Evolutionary conservation across 2,329 filamentous ascomycete genomes (phyloP).

Genomic region (Aspergillus eucalypticola): DNA sequence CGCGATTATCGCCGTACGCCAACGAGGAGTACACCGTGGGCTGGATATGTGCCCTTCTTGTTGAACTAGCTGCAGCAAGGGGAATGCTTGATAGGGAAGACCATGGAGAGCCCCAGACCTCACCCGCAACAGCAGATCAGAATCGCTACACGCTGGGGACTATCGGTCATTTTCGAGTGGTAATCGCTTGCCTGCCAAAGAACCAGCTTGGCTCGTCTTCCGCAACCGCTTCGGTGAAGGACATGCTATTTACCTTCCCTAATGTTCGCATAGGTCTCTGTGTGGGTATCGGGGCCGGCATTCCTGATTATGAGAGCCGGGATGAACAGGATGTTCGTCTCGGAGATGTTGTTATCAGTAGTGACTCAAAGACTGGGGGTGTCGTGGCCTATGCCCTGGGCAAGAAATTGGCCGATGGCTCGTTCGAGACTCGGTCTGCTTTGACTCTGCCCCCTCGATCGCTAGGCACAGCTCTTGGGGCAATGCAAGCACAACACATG

Average conservation of each 20-base stretch:
- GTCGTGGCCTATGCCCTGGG: not conserved
- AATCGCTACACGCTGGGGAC: not conserved
- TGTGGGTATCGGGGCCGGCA: conserved; percentile 4
- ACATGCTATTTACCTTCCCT: not conserved
- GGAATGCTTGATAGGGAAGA: not conserved
- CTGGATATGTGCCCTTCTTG: not conserved
- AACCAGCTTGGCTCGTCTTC: not conserved
- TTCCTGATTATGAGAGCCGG: not conserved
- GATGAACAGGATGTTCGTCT: not conserved
- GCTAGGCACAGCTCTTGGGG: not conserved
- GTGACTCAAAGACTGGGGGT: not conserved
- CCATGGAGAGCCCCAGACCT: not conserved
- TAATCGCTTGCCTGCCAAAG: not conserved
- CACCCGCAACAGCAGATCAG: not conserved
- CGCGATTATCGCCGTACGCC: too few species aligned
- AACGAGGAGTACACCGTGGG: not conserved
- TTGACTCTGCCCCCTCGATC: not conserved
- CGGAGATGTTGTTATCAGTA: conserved; percentile 8
- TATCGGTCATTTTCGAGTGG: not conserved
- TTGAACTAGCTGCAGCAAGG: not conserved
- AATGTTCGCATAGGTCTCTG: not conserved
- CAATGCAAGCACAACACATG: not conserved
- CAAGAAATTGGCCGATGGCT: not conserved
- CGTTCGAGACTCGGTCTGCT: not conserved
- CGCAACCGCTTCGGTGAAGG: not conserved